A percentile compares a stretch with the other conserved stretches of the same genome.
phyloP scores from a whole-genome alignment of 2,329 filamentous ascomycete genomes.

The Aureobasidium lini region DNA sequence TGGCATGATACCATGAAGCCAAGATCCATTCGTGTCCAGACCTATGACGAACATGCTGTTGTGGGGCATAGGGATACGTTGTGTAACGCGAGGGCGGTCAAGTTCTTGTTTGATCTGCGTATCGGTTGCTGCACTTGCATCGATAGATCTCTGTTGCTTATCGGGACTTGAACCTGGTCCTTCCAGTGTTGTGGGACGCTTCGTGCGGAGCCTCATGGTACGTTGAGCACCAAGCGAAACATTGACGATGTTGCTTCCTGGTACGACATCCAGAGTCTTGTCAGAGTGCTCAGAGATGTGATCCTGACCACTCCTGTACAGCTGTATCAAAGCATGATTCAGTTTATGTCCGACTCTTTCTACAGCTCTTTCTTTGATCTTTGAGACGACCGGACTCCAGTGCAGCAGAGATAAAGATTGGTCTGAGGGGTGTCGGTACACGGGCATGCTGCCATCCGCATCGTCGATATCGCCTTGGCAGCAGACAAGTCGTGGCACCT shows the following conservation, averaged over 20 bases:
- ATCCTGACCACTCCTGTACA: constrained; percentile 82
- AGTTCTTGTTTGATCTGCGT: constrained; percentile 17
- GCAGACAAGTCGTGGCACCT: constrained; percentile 84
- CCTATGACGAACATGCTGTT: constrained; percentile 85
- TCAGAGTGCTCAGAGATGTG: constrained; percentile 96
- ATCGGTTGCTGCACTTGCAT: not conserved
- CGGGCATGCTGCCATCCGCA: constrained; percentile 71
- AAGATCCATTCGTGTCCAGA: constrained; percentile 70
- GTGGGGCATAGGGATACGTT: constrained; percentile 70
- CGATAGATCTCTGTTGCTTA: not conserved
- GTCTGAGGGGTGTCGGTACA: constrained; percentile 94
- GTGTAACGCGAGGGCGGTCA: constrained; percentile 44
- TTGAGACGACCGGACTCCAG: constrained; percentile 66
- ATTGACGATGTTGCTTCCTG: constrained; percentile 78
- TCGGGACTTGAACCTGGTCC: not conserved
- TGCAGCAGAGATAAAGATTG: constrained; percentile 69
- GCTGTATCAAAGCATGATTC: constrained; percentile 89
- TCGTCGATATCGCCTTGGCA: constrained; percentile 67
- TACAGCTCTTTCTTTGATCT: constrained; percentile 63
- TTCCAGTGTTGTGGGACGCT: constrained; percentile 42
- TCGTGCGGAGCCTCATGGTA: constrained; percentile 82
- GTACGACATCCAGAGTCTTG: constrained; percentile 86
- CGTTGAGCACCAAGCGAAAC: constrained; percentile 87
- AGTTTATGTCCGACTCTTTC: constrained; percentile 66
- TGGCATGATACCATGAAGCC: constrained; percentile 85